Conservation (phyloP, 768 basidiomycete species). For the Paxillus involutus region DNA sequence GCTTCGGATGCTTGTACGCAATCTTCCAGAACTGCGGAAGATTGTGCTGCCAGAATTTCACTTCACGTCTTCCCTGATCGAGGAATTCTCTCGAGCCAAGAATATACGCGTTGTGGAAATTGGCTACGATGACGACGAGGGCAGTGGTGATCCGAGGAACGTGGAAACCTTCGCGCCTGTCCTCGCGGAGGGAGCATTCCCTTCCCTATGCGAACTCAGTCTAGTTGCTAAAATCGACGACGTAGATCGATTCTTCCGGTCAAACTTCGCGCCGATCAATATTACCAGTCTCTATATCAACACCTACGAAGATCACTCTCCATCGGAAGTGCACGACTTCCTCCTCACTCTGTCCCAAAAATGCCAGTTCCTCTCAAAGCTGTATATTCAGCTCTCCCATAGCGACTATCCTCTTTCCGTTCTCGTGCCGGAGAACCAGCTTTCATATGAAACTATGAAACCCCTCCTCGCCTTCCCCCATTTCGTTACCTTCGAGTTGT, state of each 20-base stretch:
- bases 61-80: conserved; percentile 45
- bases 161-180: conserved; percentile 43
- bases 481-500: conserved; percentile 33
- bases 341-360: conserved; percentile 44
- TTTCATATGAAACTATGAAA: conserved; percentile 36
- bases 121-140: conserved; percentile 48
- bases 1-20: conserved; percentile 39
- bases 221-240: conserved; percentile 46
- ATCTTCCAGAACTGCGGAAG: conserved; percentile 44
- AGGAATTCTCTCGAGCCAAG: conserved; percentile 43
- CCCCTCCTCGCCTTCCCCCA: conserved; percentile 34
- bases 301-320: conserved; percentile 43
- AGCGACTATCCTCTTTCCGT: conserved; percentile 6
- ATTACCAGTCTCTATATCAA: conserved; percentile 53
- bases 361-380: conserved; percentile 46
- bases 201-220: conserved; percentile 51
- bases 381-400: conserved; percentile 39
- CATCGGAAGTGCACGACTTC: conserved; percentile 42
- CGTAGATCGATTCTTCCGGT: conserved; percentile 43
- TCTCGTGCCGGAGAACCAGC: conserved; percentile 21
- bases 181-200: conserved; percentile 50
- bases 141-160: conserved; percentile 45
- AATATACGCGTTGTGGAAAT: conserved; percentile 52
- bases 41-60: conserved; percentile 53
- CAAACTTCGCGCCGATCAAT: conserved; percentile 45